phyloP scores from a whole-genome alignment of 352 stramenopile genomes.

The Pythium scleroteichum region DNA sequence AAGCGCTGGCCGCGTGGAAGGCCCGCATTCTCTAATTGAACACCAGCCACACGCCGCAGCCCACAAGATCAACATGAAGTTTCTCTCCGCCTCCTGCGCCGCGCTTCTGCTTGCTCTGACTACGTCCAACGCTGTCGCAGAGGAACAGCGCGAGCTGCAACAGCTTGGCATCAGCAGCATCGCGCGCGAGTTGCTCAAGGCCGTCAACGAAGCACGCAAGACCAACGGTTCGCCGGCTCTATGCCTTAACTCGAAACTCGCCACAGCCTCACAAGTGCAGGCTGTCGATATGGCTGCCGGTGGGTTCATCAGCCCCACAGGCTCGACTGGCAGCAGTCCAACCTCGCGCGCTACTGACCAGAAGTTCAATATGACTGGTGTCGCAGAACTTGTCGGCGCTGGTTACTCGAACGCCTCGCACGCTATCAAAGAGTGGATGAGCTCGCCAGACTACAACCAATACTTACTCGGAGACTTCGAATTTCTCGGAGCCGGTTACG shows the following conservation, averaged over 20 bases:
- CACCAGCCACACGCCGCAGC: no score
- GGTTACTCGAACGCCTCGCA: conserved; percentile 26
- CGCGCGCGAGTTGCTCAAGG: conserved; percentile 16
- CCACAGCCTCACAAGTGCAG: conserved; percentile 27
- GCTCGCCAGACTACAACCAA: conserved; percentile 12
- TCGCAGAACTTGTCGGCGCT: conserved; percentile 33
- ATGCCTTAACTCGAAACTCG: conserved; percentile 32
- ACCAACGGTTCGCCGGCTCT: conserved; percentile 9
- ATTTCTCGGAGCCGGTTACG: conserved; percentile 34
- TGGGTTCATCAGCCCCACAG: conserved; percentile 24
- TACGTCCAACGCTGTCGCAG: background rate
- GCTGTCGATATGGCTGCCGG: conserved; percentile 28
- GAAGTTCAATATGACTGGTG: conserved; percentile 34
- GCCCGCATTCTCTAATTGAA: conserved; percentile 9
- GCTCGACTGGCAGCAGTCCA: conserved; percentile 20
- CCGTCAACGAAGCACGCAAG: conserved; percentile 17
- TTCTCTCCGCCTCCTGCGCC: conserved; percentile 8
- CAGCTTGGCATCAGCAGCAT: background rate
- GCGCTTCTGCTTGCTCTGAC: conserved; percentile 8
- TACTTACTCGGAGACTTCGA: conserved; percentile 34
- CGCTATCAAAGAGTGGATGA: conserved; percentile 31
- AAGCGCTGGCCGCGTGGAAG: background rate
- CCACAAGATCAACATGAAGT: conserved; percentile 13
- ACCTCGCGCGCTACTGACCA: conserved; percentile 26
- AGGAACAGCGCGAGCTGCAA: conserved; percentile 8